These are phyloP conservation scores for Chiua sp. DNA, from an alignment of 1,284 basidiomycete species.

Conservation along the genomic window DNA sequence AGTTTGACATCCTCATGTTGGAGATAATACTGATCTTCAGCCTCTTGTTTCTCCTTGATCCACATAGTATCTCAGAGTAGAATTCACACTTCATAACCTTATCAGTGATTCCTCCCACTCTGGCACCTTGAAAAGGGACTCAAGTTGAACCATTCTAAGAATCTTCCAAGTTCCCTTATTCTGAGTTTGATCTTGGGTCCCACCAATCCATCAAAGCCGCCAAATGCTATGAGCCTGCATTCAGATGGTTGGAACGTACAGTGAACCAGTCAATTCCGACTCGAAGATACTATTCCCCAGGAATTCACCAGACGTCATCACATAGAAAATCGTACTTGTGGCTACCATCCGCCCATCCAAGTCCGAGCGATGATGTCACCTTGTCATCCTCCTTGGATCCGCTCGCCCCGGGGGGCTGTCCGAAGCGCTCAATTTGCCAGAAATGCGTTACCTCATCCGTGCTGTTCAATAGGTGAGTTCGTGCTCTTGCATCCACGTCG, in stretches of 20 bases:
- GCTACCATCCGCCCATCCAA: background rate
- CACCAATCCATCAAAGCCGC: constrained; percentile 75
- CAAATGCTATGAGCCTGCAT: constrained; percentile 89
- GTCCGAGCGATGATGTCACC: background rate
- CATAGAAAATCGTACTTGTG: background rate
- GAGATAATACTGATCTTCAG: too few relatives aligned
- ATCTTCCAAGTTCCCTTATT: too few relatives aligned
- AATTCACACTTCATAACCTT: too few relatives aligned
- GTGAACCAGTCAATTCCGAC: too few relatives aligned
- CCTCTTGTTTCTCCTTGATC: too few relatives aligned
- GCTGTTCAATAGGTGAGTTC: background rate
- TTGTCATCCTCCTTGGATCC: background rate
- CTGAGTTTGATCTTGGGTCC: constrained; percentile 81
- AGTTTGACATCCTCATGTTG: too few relatives aligned
- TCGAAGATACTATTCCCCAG: background rate
- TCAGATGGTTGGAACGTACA: too few relatives aligned
- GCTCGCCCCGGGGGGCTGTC: background rate
- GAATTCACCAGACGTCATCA: constrained; percentile 2
- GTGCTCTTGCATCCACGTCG: background rate
- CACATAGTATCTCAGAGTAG: too few relatives aligned
- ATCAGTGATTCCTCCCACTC: too few relatives aligned
- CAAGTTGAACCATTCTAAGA: too few relatives aligned
- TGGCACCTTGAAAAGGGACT: too few relatives aligned
- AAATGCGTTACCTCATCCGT: background rate
- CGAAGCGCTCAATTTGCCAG: constrained; percentile 2